Evolutionary conservation across 2,329 filamentous ascomycete species (phyloP).

Genomic region (Fusarium sp.): DNA sequence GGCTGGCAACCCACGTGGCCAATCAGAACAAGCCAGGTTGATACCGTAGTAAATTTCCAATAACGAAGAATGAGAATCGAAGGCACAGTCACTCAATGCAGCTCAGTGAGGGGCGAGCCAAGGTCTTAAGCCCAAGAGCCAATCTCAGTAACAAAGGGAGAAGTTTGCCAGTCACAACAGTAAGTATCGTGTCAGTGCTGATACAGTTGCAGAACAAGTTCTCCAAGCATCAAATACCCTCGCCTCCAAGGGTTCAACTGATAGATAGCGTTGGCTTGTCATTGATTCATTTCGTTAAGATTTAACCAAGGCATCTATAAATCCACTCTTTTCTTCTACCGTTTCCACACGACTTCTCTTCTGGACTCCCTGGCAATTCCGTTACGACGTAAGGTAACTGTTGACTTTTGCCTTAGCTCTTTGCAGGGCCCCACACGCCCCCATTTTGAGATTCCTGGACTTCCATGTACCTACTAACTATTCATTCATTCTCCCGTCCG

Average conservation of each 20-base stretch:
- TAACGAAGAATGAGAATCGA: not conserved
- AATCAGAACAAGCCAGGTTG: conserved; percentile 26
- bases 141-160: not conserved
- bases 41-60: conserved; percentile 11
- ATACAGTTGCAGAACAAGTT: not conserved
- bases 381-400: conserved; percentile 10
- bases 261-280: not conserved
- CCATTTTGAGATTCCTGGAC: not conserved
- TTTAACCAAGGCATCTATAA: not conserved
- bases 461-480: not conserved
- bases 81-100: not conserved
- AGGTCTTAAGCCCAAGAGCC: not conserved
- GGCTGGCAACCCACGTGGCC: conserved; percentile 9
- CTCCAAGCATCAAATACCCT: not conserved
- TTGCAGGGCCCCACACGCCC: conserved; percentile 6
- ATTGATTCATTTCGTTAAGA: conserved; percentile 1
- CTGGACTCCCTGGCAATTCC: conserved; percentile 17
- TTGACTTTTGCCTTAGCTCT: conserved; percentile 25
- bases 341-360: conserved; percentile 13
- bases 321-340: conserved; percentile 9
- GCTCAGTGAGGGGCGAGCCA: not conserved
- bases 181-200: conserved; percentile 31
- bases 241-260: not conserved
- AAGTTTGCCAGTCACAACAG: conserved; percentile 35
- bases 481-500: not conserved